These are phyloP conservation scores for Wickerhamomyces canadensis DNA, from an alignment of 805 yeast genomes.

Conservation along the genomic window DNA sequence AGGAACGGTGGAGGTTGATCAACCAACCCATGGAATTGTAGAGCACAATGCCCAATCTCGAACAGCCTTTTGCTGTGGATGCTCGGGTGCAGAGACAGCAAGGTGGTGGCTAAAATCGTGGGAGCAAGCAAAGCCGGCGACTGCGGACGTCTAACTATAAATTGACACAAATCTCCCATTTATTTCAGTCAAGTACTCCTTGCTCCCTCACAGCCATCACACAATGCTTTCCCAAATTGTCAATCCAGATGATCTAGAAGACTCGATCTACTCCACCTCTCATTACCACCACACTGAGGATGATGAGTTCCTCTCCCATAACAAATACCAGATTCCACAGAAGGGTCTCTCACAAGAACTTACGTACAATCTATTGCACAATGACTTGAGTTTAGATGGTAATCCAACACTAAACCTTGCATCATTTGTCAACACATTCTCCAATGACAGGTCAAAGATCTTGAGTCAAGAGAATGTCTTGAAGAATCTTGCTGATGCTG, in stretches of 20 bases:
- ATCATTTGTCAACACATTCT: slow-evolving; percentile 76
- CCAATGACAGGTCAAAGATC: slow-evolving; percentile 46
- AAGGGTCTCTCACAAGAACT: slow-evolving; percentile 45
- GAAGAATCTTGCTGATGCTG: slow-evolving; percentile 88
- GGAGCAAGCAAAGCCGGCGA: too few species aligned
- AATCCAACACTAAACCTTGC: slow-evolving; percentile 81
- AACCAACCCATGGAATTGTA: too few species aligned
- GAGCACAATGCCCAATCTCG: too few species aligned
- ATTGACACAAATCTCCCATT: background rate
- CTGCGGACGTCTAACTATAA: too few species aligned
- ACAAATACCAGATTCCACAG: slow-evolving; percentile 55
- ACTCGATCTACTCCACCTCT: slow-evolving; percentile 21
- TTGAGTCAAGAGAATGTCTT: slow-evolving; percentile 67
- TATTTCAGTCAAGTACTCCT: background rate
- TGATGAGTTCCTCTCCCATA: slow-evolving; percentile 18
- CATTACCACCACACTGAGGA: slow-evolving; percentile 19
- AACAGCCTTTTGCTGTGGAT: too few species aligned
- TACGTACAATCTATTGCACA: slow-evolving; percentile 60
- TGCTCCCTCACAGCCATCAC: background rate
- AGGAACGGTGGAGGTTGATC: too few species aligned
- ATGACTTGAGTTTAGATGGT: slow-evolving; percentile 79
- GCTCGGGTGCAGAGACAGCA: too few species aligned
- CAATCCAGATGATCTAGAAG: slow-evolving; percentile 29
- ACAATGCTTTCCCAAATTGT: slow-evolving; percentile 20
- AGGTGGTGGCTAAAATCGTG: too few species aligned